phyloP scores from a whole-genome alignment of 2,329 filamentous ascomycete species.

The Aspergillus japonicus region DNA sequence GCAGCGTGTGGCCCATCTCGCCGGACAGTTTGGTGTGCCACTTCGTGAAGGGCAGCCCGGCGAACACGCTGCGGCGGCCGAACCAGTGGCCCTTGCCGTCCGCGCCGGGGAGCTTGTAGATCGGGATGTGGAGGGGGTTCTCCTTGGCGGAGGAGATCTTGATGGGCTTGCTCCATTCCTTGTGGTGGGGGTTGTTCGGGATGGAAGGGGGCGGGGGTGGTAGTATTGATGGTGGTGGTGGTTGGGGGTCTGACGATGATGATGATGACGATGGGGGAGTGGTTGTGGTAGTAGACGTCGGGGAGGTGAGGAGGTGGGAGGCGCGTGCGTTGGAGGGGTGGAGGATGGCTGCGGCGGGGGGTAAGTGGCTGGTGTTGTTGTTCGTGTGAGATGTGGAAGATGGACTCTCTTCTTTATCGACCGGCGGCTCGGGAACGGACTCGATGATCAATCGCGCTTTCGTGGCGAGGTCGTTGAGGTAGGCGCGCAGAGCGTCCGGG shows the following conservation, averaged over 20 bases:
- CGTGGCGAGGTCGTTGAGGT: constrained; percentile 60
- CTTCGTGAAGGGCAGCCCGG: constrained; percentile 70
- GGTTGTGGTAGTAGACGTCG: not conserved
- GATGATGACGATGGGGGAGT: constrained; percentile 48
- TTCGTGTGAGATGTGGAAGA: constrained; percentile 21
- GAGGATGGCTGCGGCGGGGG: constrained; percentile 56
- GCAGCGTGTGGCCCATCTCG: constrained; percentile 78
- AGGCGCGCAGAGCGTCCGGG: constrained; percentile 52
- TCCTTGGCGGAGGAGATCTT: constrained; percentile 60
- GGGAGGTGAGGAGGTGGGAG: not conserved
- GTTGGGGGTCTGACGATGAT: constrained; percentile 51
- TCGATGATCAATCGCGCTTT: constrained; percentile 71
- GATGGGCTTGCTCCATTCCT: constrained; percentile 81
- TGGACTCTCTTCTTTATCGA: constrained; percentile 22
- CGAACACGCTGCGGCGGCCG: constrained; percentile 77
- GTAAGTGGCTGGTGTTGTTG: constrained; percentile 25
- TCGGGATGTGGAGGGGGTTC: constrained; percentile 71
- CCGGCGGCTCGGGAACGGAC: constrained; percentile 64
- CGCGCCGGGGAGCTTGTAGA: constrained; percentile 76
- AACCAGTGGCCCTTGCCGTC: constrained; percentile 91
- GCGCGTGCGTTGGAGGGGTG: constrained; percentile 48
- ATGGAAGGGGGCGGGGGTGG: constrained; percentile 11
- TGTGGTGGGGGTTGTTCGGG: constrained; percentile 55
- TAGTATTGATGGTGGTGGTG: constrained; percentile 54
- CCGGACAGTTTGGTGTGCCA: constrained; percentile 74